Base-by-base conservation (phyloP, 768 basidiomycete genomes). In the Termitomyces sp. region DNA sequence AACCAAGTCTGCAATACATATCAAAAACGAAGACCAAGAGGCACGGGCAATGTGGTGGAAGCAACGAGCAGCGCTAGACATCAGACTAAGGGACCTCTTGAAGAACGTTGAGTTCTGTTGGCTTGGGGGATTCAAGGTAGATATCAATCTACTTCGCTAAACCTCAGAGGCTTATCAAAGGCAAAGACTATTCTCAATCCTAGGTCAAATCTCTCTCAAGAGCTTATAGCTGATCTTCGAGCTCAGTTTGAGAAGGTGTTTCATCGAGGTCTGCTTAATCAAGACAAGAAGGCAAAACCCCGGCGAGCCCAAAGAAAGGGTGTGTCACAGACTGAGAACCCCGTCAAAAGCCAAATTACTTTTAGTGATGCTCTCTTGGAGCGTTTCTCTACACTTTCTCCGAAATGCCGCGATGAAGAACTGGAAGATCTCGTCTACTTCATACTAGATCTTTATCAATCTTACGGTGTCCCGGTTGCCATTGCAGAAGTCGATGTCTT, bases 101-200 rank as follows among this genome's bases (percentile, higher is more conserved):
- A 83, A 84, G 61, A 92, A 87, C 61, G 86, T 99, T 45, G 97
- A 98, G 69, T 94, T 91, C 64, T 94, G 90, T 66, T 98, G 97
- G 97, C 78, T 99, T 3, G 96, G 97, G 1, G 94, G 89, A 22
- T 98, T 97, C 82, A 98, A 98, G 85, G 95, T 94, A 51, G 34
- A 77, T 65, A 3, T 22, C 55, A 9, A 57, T 16, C 34, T 44
- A 13, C 8, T 42, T 33, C 29, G 9, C 34, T 31, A 51, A 31
- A 15, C 5, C 7, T 26, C 26, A 51, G 59, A 16, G 44, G 9
- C 55, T 28, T 46, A 31, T 54, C 39, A 55, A 34, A 56, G 44
- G 50, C 39, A 55, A 89, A 52, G 90, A 86, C 87, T 1, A 86
- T 90, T 65, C 74, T 86, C 31, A 83, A 79, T 56, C 77, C 79